A percentile compares a stretch with the other conserved stretches of the same genome.
phyloP scores from a whole-genome alignment of 768 basidiomycete genomes.

The Podaxis sp. region DNA sequence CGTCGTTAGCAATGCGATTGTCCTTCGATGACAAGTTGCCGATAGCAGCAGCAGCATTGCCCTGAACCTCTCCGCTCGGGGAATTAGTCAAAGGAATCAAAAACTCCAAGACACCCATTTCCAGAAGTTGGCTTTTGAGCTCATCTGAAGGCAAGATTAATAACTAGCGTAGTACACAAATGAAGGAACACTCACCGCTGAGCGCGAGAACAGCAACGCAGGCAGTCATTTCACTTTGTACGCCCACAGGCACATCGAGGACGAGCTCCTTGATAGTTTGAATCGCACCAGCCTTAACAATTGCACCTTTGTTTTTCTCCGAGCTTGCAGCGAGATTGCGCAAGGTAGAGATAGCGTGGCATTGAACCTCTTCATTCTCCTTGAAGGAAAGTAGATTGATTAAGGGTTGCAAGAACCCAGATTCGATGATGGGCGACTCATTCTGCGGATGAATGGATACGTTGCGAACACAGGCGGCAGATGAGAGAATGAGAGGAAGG shows the following conservation, averaged over 20 bases:
- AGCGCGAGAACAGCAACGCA: slow-evolving; percentile 95
- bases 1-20: slow-evolving; percentile 50
- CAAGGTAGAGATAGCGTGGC: slow-evolving; percentile 96
- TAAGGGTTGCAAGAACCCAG: slow-evolving; percentile 93
- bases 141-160: slow-evolving; percentile 61
- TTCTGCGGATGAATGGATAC: slow-evolving; percentile 98
- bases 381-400: slow-evolving; percentile 97
- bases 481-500: slow-evolving; percentile 95
- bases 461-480: slow-evolving; percentile 97
- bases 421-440: slow-evolving; percentile 99
- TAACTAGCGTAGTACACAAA: neutral
- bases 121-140: slow-evolving; percentile 91
- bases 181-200: slow-evolving; percentile 64
- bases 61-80: slow-evolving; percentile 95
- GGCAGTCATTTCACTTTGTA: slow-evolving; percentile 99
- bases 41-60: slow-evolving; percentile 96
- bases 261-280: slow-evolving; percentile 97
- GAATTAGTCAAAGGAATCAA: slow-evolving; percentile 97
- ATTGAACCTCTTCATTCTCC: slow-evolving; percentile 99
- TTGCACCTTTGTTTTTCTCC: slow-evolving; percentile 97
- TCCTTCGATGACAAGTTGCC: slow-evolving; percentile 98
- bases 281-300: slow-evolving; percentile 96
- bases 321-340: slow-evolving; percentile 95
- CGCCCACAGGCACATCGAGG: slow-evolving; percentile 90
- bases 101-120: slow-evolving; percentile 98